Evolutionary conservation across 164 flowering plant genomes (phyloP).

Genomic region (Dillenia turbinata): DNA sequence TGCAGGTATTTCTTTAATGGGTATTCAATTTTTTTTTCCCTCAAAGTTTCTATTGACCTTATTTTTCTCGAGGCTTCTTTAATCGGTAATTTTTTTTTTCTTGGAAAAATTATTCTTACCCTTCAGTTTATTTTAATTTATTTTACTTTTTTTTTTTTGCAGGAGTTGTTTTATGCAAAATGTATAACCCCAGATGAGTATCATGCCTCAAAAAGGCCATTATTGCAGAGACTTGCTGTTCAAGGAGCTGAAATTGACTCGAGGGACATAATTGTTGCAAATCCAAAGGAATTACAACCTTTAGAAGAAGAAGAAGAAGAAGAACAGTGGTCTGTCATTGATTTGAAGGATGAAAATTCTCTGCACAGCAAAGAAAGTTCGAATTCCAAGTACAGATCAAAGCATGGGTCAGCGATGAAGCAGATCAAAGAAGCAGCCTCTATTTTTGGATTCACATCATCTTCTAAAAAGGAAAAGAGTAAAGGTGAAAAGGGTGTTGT

Average conservation of each 20-base stretch:
- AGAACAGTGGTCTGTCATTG: constrained; percentile 85
- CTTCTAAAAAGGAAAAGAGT: constrained; percentile 34
- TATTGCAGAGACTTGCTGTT: constrained; percentile 78
- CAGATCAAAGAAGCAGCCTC: constrained; percentile 69
- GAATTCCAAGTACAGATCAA: constrained; percentile 36
- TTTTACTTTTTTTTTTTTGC: neutral
- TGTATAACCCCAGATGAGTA: constrained; percentile 85
- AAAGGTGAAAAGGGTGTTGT: constrained; percentile 25
- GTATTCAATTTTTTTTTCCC: no score
- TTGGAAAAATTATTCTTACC: neutral
- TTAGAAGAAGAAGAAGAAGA: constrained; percentile 20
- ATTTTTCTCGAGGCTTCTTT: no score
- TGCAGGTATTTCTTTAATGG: constrained; percentile 49
- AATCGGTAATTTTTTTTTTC: constrained; percentile 4
- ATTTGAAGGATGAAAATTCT: constrained; percentile 56
- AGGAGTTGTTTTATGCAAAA: constrained; percentile 85
- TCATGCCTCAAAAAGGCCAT: constrained; percentile 82
- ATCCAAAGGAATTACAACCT: constrained; percentile 3
- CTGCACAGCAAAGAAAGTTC: constrained; percentile 29
- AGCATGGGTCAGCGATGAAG: constrained; percentile 45
- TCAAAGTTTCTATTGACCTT: no score
- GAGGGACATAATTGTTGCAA: constrained; percentile 53
- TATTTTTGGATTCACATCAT: constrained; percentile 36
- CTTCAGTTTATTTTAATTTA: neutral
- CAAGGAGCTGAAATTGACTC: constrained; percentile 79